Base-by-base conservation (phyloP, 192 early-diverging fungal species). In the Gryganskiella cystojenkinii region DNA sequence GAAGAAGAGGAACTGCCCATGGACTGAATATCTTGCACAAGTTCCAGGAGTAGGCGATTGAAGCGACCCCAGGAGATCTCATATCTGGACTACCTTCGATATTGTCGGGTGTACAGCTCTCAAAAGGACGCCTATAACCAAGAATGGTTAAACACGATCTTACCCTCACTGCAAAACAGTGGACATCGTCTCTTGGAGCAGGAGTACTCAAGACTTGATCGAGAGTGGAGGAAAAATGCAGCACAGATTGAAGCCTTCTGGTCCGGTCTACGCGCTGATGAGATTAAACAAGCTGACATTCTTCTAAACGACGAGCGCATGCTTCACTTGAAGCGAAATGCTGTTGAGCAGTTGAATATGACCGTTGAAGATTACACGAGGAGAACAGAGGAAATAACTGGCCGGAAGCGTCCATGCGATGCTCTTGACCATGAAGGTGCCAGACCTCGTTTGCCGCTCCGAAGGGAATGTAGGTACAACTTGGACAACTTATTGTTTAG, bases 341-440 rank as follows among this genome's bases (percentile, higher is more conserved):
- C 27, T 25, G 53, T 55, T 28, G 17, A 30, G 25, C 53, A 55
- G 30, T 9, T 55, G 13, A 55, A 55, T 55, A 28, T 28, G 25
- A 28, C 53, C 30, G 53, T 55, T 55, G 53, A 55, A 31, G 53
- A 55, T 25, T 55, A 55, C 53, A n/a, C n/a, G n/a, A n/a, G n/a
- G n/a, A n/a, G n/a, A n/a, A n/a, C n/a, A n/a, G n/a, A n/a, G n/a
- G n/a, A n/a, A n/a, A n/a, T n/a, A n/a, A 40, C 37, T 40, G 37
- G 13, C 7, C 13, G 37, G 37, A 40, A 40, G 37, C 37, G 37
- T n/a, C 37, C 37, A 13, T 40, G 37, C 37, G 37, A 40, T 40
- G 37, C 37, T 13, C 37, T 40, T 13, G 37, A 40, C 37, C 7
- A 40, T 40, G 37, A 40, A 40, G 37, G 37, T 13, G 37, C 37